Percentiles rank a stretch among this genome's conserved stretches.
phyloP scores from a whole-genome alignment of 805 yeast genomes.

The Saturnispora sekii region DNA sequence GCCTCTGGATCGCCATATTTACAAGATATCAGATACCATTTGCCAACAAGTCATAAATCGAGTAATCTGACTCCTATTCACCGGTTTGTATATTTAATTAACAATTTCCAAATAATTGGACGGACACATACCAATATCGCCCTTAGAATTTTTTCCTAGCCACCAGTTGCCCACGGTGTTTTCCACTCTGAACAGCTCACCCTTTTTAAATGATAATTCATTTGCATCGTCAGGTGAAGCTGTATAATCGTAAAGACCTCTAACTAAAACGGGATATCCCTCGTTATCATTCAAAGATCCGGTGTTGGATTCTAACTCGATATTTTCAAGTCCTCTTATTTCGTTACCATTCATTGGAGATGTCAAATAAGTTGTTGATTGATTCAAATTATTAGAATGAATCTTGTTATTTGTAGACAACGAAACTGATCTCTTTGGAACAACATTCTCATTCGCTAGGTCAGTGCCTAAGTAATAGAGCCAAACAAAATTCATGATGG shows the following conservation, averaged over 20 bases:
- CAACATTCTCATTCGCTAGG: conserved; percentile 18
- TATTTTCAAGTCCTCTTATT: conserved; percentile 5
- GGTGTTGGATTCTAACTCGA: not conserved
- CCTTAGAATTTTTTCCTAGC: conserved; percentile 86
- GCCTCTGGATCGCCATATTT: too few species aligned
- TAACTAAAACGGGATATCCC: conserved; percentile 71
- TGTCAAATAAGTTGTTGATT: conserved; percentile 6
- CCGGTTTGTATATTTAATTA: not conserved
- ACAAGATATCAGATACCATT: too few species aligned
- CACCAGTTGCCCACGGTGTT: conserved; percentile 97
- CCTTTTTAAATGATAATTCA: conserved; percentile 83
- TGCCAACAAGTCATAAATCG: too few species aligned
- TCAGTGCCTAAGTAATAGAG: conserved; percentile 84
- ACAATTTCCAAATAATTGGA: conserved; percentile 82
- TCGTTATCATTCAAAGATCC: conserved; percentile 13
- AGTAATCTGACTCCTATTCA: too few species aligned
- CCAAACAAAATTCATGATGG: conserved; percentile 81
- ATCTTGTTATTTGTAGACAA: not conserved
- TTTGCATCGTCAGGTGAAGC: conserved; percentile 91
- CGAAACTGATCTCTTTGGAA: conserved; percentile 15
- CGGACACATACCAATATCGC: conserved; percentile 95
- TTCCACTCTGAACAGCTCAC: conserved; percentile 83
- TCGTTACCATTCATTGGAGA: not conserved
- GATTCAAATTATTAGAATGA: conserved; percentile 1
- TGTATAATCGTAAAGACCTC: conserved; percentile 75